Conservation (phyloP, 2,329 filamentous ascomycete genomes). For the Corynespora cassiicola region DNA sequence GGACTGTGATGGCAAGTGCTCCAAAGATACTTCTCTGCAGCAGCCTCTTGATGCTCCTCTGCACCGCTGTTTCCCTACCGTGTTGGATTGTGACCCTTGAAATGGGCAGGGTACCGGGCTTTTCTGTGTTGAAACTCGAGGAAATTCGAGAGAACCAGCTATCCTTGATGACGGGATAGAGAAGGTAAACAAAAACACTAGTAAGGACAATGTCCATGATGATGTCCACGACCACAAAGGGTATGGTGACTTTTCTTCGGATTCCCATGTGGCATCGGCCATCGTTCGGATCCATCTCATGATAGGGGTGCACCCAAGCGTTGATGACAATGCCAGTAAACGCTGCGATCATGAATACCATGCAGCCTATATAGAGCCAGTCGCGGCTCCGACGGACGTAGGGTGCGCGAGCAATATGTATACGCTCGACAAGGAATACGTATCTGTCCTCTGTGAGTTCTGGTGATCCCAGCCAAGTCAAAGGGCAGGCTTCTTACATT, state of each 20-base stretch:
- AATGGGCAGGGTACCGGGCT: too few relatives aligned
- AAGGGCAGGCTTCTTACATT: too few relatives aligned
- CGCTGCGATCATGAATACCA: conserved; percentile 25
- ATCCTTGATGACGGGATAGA: conserved; percentile 30
- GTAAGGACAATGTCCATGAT: conserved; percentile 43
- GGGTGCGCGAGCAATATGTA: conserved; percentile 43
- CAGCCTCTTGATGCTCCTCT: conserved; percentile 24
- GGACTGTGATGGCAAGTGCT: conserved; percentile 40
- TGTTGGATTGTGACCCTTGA: too few relatives aligned
- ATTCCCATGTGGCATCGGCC: conserved; percentile 46
- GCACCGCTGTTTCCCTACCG: conserved; percentile 20
- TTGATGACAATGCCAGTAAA: conserved; percentile 31
- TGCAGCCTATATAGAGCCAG: conserved; percentile 37
- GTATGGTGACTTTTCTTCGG: conserved; percentile 36
- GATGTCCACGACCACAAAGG: conserved; percentile 43
- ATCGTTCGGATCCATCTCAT: conserved; percentile 29
- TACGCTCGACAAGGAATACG: conserved; percentile 48
- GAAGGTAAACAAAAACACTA: conserved; percentile 42
- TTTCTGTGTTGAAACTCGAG: neutral
- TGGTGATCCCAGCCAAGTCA: too few relatives aligned
- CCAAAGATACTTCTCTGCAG: conserved; percentile 38
- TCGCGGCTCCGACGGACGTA: conserved; percentile 37
- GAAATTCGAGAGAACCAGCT: conserved; percentile 3
- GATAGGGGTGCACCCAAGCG: conserved; percentile 35
- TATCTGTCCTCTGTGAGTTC: conserved; percentile 37